Evolutionary conservation across 108 stramenopile species (phyloP), one percentile per base, ranked within the genome.

Genomic region (Nitzschia inconspicua): DNA sequence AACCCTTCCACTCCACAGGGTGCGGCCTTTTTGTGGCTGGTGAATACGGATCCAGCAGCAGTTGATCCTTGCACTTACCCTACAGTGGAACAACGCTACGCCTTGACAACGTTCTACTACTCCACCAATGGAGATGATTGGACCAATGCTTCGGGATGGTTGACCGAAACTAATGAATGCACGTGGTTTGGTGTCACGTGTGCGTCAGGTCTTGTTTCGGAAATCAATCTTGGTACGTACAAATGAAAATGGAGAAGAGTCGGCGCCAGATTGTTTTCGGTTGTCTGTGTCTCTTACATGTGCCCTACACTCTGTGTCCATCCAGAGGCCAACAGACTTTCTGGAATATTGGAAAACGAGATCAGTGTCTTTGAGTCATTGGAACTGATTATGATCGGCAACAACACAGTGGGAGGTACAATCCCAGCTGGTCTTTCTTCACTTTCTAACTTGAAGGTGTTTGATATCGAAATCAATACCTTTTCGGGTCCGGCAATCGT

Each of bases 131-230:
- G 81, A 24, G 51, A 13, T 20, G 47, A 20, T 25, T 82, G 81
- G 81, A 57, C 30, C 0, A 63, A 62, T 26, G 68, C 43, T 30
- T 40, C 42, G 42, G 64, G 70, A 7, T 82, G 81, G 81, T 40
- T 82, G 25, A 34, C 55, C 23, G 44, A 13, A n/a, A 16, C 29
- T 8, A 34, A 41, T 18, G 76, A 77, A 31, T 82, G 81, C 47
- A 22, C 57, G 11, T 82, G 81, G 81, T 44, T 31, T 41, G 75
- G 75, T 39, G 62, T 77, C n/a, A 28, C 39, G 7, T 88, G 87
- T 47, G 37, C 19, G n/a, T 32, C 37, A 36, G 37, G 53, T 54
- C 19, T 3, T 51, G 3, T 7, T 51, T 34, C 28, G n/a, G 11
- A 11, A 39, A 39, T 39, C n/a, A 14, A 28, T 7, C 28, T 52